Base-by-base conservation (phyloP, 768 basidiomycete species). In the Suillus occidentalis region DNA sequence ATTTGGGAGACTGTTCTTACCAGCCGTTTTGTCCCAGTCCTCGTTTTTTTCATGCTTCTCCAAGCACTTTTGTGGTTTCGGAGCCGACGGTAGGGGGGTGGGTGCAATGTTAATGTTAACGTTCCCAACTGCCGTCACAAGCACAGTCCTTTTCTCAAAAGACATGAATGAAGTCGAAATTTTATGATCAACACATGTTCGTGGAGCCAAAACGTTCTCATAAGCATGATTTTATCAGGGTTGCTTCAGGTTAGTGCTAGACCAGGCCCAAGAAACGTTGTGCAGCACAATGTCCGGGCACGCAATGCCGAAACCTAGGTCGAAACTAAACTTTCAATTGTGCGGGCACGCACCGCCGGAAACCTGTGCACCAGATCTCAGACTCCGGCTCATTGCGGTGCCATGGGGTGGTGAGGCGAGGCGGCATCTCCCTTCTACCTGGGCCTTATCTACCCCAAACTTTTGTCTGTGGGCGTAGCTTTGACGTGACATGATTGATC, bases 401-500 rank as follows among this genome's bases (percentile, higher is more conserved):
- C 50, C 50, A 28, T 52, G 50, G 50, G 50, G 50, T 52, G 50
- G 28, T 9, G 20, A 45, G 45, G 45, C 43, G 43, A 45, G n/a
- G 10, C 22, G 45, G 43, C 9, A 43, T 43, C 42, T 43, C 42
- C 42, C 42, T 43, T 18, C 45, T 18, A 6, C 42, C 47, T 14
- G 47, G 49, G 6, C 50, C 50, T 52, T 52, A 52, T 52, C 50
- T 52, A 52, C 50, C 50, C 50, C 50, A 52, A 52, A 52, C 50
- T 18, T 28, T 25, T 50, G 14, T 13, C 50, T 16, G 50, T 52
- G 49, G 49, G 25, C 49, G 49, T 50, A 28, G 22, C 1, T 6
- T 45, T 36, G 34, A 36, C 34, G 34, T 36, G 34, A 36, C 34
- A 36, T 36, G 20, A 43, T 47, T 5, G 45, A 49, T 49, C 47